Conservation (phyloP, 257 asterid genomes). For the Gynochthodes officinalis region DNA sequence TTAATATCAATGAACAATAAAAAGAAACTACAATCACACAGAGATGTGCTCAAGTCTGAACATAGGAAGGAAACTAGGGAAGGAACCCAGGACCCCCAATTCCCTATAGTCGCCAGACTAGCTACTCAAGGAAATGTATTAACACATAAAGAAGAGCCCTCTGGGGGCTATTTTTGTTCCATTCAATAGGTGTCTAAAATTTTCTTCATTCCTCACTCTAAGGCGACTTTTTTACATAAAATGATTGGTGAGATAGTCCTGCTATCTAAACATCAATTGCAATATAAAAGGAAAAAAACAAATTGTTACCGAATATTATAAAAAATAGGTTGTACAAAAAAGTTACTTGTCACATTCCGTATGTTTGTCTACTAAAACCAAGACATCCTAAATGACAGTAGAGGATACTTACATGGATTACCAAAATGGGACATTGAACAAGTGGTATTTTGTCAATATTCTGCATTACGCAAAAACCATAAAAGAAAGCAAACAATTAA, state of each 20-base stretch:
- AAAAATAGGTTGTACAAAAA: background rate
- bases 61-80: background rate
- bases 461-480: conserved; percentile 39
- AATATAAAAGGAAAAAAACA: background rate
- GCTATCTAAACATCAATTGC: background rate
- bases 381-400: background rate
- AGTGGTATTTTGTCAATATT: conserved; percentile 85
- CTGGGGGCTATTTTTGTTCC: background rate
- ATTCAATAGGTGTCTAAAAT: background rate
- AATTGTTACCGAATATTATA: background rate
- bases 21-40: too few relatives aligned
- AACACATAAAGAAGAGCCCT: background rate
- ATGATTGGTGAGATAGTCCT: background rate
- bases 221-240: background rate
- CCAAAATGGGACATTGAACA: conserved; percentile 82
- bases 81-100: background rate
- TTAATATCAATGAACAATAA: too few relatives aligned
- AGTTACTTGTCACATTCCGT: background rate
- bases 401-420: conserved; percentile 77
- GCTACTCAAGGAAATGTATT: background rate
- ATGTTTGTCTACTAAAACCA: too few relatives aligned
- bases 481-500: background rate
- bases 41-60: background rate
- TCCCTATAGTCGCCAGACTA: background rate
- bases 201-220: background rate